A percentile compares a stretch with the other conserved stretches of the same genome.
phyloP scores from a whole-genome alignment of 1,139 yeast species.

The Hansenula lynferdii region DNA sequence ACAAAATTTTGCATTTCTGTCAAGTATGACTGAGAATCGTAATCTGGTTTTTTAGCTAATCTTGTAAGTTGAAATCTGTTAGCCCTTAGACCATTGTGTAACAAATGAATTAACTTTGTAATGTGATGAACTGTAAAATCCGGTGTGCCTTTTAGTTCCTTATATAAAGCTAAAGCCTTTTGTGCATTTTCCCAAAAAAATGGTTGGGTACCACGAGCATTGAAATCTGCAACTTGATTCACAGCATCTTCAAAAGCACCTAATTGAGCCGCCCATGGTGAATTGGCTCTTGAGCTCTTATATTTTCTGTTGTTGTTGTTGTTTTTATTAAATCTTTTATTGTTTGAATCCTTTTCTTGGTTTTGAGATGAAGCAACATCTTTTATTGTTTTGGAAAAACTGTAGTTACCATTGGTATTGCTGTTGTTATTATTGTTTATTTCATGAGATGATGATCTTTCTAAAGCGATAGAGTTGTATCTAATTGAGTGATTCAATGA shows the following conservation, averaged over 20 bases:
- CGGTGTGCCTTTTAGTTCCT: conserved; percentile 37
- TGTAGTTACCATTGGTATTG: conserved; percentile 1
- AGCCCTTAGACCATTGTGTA: conserved; percentile 46
- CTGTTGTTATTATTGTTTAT: conserved; percentile 2
- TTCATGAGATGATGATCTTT: conserved; percentile 17
- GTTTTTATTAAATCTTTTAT: neutral
- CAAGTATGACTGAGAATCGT: conserved; percentile 47
- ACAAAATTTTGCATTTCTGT: conserved; percentile 41
- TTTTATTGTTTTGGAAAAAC: conserved; percentile 17
- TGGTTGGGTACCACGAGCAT: conserved; percentile 7
- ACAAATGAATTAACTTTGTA: conserved; percentile 38
- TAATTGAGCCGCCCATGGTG: conserved; percentile 25
- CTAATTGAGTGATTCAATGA: conserved; percentile 23
- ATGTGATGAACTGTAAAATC: conserved; percentile 39
- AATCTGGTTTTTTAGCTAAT: conserved; percentile 48
- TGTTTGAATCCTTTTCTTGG: conserved; percentile 23
- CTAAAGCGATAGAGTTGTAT: conserved; percentile 22
- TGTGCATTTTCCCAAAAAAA: conserved; percentile 39
- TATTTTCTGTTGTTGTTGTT: conserved; percentile 25
- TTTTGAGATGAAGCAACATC: conserved; percentile 19
- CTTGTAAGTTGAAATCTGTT: conserved; percentile 44
- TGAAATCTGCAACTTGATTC: neutral
- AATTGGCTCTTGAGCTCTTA: neutral
- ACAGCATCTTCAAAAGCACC: conserved; percentile 21
- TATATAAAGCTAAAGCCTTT: conserved; percentile 41